Base-by-base conservation (phyloP, 441 rosid species). In the Melastoma candidum region DNA sequence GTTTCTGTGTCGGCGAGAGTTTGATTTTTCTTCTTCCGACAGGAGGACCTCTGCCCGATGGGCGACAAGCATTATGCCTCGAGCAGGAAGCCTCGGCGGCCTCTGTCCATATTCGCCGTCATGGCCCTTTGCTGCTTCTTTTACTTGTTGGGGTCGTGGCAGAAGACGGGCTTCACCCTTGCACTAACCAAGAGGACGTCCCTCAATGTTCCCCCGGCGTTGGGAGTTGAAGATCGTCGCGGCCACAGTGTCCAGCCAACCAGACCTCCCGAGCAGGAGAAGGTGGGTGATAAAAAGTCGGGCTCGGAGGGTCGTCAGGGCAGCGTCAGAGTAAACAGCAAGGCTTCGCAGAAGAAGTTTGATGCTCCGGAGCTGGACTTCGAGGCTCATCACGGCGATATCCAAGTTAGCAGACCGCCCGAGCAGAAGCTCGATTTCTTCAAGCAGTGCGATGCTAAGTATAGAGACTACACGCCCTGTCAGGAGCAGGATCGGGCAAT, bases 121-220 rank as follows among this genome's bases (percentile, higher is more conserved):
- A 65, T 92, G 48, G 84, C 79, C 60, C 61, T 92, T 65, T 92
- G 98, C 49, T 77, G 95, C 76, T 76, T 84, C 79, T 85, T 82
- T 65, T 92, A 88, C 73, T 63, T 92, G 61, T 71, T 92, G 66
- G 98, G 98, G 60, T 83, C 95, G 54, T 92, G 98, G 98, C 90
- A 92, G 81, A 85, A 68, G 74, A 77, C 94, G 70, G 98, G 95
- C 13, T 85, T 85, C 50, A 89, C 96, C 1, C 60, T 77, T 51
- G 81, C 71, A 61, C 75, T 83, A 44, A 77, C 94, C 25, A 79
- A 75, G 64, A 75, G 71, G 59, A 72, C 85, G 7, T 90, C 82
- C 49, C 87, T 95, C 71, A 82, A 79, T 41, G 48, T 85, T 49
- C 61, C 77, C 57, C 61, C 77, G 1, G 63, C 82, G 44, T 76